These are phyloP conservation scores for Eurotiales sp. DNA, from an alignment of 2,329 filamentous ascomycete species.

Conservation along the genomic window DNA sequence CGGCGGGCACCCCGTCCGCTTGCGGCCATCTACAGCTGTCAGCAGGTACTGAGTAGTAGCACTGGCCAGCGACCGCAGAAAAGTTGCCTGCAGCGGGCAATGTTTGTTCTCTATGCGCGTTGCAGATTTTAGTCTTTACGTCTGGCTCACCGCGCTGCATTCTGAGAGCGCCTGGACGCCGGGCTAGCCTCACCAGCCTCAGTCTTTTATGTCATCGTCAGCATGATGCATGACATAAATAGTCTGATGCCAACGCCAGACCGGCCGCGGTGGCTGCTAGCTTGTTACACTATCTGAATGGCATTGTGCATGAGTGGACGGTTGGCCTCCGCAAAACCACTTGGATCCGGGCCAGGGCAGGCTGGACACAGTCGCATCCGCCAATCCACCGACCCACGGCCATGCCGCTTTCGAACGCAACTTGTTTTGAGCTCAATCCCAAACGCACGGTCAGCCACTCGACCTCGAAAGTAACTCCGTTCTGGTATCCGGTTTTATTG, in stretches of 20 bases:
- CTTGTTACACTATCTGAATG: not conserved
- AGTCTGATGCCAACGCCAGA: not conserved
- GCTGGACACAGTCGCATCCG: not conserved
- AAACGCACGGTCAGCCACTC: not conserved
- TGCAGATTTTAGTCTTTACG: not conserved
- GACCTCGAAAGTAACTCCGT: not conserved
- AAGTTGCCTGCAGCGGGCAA: no score
- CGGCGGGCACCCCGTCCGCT: no score
- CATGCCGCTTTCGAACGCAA: constrained; percentile 9
- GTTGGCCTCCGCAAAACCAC: constrained; percentile 6
- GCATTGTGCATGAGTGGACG: constrained; percentile 6
- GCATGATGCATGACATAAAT: not conserved
- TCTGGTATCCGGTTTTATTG: constrained; percentile 2
- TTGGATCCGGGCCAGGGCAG: no score
- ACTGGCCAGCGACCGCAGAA: no score
- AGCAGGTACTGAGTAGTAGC: no score
- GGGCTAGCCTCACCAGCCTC: constrained; percentile 2
- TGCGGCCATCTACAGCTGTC: no score
- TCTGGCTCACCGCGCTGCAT: not conserved
- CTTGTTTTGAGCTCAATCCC: constrained; percentile 7
- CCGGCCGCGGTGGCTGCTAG: not conserved
- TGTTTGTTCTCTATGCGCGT: no score
- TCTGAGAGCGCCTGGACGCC: not conserved
- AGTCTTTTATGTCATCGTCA: not conserved
- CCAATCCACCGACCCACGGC: constrained; percentile 4